phyloP scores from a whole-genome alignment of 352 stramenopile genomes.

The Poterioochromonas sp. region DNA sequence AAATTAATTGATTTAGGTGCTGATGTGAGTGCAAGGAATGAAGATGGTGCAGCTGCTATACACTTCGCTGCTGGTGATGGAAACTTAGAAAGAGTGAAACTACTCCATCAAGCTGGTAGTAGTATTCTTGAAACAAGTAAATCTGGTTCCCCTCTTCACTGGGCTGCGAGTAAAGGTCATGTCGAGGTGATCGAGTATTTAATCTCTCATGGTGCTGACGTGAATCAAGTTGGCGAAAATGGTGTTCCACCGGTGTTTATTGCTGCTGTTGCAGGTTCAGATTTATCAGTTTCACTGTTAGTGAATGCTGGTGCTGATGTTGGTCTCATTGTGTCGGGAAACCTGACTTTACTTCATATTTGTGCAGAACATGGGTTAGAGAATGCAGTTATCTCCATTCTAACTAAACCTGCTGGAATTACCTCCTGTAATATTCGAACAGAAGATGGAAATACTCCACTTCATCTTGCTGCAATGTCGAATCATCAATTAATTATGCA shows the following conservation, averaged over 20 bases:
- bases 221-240: conserved; percentile 11
- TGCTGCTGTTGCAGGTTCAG: neutral
- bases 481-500: conserved; percentile 36
- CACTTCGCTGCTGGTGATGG: conserved; percentile 43
- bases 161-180: conserved; percentile 4
- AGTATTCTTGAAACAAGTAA: neutral
- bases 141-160: conserved; percentile 11
- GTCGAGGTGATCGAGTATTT: neutral
- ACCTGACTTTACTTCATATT: conserved; percentile 24
- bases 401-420: conserved; percentile 36
- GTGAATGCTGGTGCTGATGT: conserved; percentile 13
- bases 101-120: neutral
- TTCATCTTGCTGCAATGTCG: conserved; percentile 43
- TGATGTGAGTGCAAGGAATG: conserved; percentile 39
- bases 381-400: conserved; percentile 36
- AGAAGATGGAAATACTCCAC: conserved; percentile 39
- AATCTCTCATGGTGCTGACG: neutral
- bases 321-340: neutral
- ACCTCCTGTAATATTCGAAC: conserved; percentile 37
- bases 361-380: conserved; percentile 24
- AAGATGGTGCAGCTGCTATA: conserved; percentile 40
- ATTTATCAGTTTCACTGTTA: neutral
- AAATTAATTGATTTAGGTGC: conserved; percentile 37
- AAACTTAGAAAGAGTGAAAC: neutral
- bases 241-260: conserved; percentile 31